These are phyloP conservation scores for sorghum (Sorghum bicolor) DNA, from an alignment of 176 grass and related monocot genomes.

Conservation along the genomic window DNA sequence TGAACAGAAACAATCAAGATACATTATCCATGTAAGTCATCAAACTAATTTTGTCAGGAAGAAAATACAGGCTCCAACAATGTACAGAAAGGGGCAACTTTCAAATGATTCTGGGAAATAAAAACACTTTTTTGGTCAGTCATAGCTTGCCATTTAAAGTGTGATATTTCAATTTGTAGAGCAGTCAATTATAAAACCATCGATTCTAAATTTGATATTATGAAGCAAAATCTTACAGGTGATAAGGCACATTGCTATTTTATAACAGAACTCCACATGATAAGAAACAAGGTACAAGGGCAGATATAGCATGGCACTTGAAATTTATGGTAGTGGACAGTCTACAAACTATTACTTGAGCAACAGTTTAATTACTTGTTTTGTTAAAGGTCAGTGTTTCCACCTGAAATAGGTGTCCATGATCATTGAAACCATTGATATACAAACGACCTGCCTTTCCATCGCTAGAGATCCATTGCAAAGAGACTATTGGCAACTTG, in stretches of 20 bases:
- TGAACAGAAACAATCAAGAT: conserved; percentile 8
- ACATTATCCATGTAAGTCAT: not conserved
- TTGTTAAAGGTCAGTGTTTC: conserved; percentile 27
- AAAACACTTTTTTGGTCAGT: not conserved
- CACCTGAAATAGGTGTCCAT: conserved; percentile 65
- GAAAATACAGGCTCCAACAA: not conserved
- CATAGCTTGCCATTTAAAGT: not conserved
- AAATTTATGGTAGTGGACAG: conserved; percentile 20
- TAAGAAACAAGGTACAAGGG: not conserved
- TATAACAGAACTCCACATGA: not conserved
- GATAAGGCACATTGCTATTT: not conserved
- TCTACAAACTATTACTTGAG: not conserved
- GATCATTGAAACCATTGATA: conserved; percentile 75
- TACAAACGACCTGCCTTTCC: conserved; percentile 68
- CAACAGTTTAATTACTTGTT: conserved; percentile 12
- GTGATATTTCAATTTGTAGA: conserved; percentile 10
- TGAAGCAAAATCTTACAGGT: not conserved
- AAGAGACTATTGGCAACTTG: conserved; percentile 69
- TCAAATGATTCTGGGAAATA: not conserved
- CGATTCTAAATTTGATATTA: not conserved
- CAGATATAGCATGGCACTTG: not conserved
- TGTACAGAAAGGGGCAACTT: not conserved
- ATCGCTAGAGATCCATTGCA: conserved; percentile 62
- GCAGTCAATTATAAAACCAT: not conserved
- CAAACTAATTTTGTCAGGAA: conserved; percentile 2